Evolutionary conservation across 2,329 filamentous ascomycete genomes (phyloP).

Genomic region (Mycosphaerelloides madeirae): DNA sequence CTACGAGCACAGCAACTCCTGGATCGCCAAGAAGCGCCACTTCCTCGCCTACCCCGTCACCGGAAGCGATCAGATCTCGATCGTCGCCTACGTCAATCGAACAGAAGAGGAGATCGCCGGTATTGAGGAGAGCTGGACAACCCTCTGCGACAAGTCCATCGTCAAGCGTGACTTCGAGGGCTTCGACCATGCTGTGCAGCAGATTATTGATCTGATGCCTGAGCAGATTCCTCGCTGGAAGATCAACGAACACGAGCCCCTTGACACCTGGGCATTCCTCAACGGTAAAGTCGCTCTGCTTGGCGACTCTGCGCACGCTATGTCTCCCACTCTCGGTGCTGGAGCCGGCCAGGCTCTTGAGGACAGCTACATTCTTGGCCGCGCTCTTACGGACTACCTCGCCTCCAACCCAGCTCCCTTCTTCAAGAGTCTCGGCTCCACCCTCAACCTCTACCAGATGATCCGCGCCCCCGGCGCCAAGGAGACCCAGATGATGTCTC

Average conservation of each 20-base stretch:
- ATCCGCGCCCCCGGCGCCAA: conserved; percentile 34
- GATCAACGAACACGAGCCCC: conserved; percentile 23
- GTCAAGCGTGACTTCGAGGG: conserved; percentile 22
- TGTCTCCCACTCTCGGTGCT: conserved; percentile 52
- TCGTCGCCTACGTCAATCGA: conserved; percentile 35
- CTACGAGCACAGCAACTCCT: conserved; percentile 22
- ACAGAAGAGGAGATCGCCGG: conserved; percentile 30
- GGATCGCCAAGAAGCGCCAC: conserved; percentile 35
- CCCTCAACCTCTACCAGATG: conserved; percentile 32
- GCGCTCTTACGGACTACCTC: conserved; percentile 30
- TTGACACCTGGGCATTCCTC: conserved; percentile 35
- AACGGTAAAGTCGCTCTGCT: conserved; percentile 41
- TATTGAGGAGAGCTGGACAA: conserved; percentile 36
- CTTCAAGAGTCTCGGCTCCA: conserved; percentile 19
- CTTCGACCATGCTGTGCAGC: conserved; percentile 11
- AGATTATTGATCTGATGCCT: conserved; percentile 24
- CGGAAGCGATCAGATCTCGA: conserved; percentile 33
- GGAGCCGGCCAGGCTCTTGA: conserved; percentile 55
- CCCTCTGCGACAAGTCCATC: conserved; percentile 22
- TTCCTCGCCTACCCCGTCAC: conserved; percentile 37
- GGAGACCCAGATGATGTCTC: conserved; percentile 29
- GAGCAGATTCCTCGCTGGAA: conserved; percentile 22
- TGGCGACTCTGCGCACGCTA: conserved; percentile 55
- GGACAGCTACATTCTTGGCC: conserved; percentile 45
- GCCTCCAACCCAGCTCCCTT: conserved; percentile 6